A percentile compares a stretch with the other conserved stretches of the same genome.
These are phyloP conservation scores for Helianthus annuus DNA, from an alignment of 129 eudicot genomes.

Conservation along the genomic window DNA sequence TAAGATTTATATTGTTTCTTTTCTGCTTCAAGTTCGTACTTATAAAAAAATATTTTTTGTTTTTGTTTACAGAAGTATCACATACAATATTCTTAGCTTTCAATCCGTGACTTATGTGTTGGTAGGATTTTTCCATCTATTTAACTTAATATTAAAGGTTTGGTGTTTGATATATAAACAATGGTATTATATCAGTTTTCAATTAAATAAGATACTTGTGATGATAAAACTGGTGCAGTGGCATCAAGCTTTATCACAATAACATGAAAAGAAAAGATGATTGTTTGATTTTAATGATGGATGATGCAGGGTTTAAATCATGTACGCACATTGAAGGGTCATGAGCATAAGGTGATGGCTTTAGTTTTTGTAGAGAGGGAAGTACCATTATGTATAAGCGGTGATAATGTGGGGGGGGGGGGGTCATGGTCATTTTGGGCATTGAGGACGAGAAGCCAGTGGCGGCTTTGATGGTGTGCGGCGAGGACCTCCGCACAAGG, in stretches of 20 bases:
- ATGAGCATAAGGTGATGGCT: conserved; percentile 82
- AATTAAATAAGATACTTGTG: conserved; percentile 1
- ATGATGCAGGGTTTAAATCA: conserved; percentile 63
- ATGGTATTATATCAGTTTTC: background rate
- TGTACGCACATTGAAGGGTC: conserved; percentile 78
- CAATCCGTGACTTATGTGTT: background rate
- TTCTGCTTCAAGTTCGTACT: background rate
- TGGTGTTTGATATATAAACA: background rate
- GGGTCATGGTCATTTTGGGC: conserved; percentile 73
- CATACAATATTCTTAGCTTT: background rate
- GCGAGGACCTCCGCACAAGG: too few species aligned
- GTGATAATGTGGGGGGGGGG: conserved; percentile 81
- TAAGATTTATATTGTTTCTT: background rate
- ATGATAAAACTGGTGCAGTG: background rate
- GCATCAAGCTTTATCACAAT: background rate
- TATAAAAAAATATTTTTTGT: background rate
- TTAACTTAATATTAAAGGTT: background rate
- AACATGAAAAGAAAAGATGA: background rate
- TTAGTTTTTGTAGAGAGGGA: conserved; percentile 58
- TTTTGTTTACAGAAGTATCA: background rate
- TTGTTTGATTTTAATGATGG: conserved; percentile 10
- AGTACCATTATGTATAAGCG: conserved; percentile 81
- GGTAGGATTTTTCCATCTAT: background rate
- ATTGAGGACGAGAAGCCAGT: conserved; percentile 39
- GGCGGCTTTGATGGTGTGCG: too few species aligned